Conservation (phyloP, 768 basidiomycete genomes). For the Trametes villosa region DNA sequence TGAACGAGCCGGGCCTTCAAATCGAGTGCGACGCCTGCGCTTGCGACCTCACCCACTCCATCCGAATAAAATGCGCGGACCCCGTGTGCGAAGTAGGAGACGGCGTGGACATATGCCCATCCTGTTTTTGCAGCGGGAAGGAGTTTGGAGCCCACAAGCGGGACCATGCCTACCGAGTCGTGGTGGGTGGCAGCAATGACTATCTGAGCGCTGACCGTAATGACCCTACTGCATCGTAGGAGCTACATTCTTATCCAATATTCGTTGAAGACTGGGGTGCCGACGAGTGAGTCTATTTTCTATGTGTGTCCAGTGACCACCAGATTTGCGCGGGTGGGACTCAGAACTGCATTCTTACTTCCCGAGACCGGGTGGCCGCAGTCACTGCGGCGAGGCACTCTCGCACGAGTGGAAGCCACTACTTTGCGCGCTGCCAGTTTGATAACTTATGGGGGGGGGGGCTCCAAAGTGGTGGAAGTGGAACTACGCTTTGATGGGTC, state of each 20-base stretch:
- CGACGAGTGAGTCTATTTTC: slow-evolving; percentile 93
- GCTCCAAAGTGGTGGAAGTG: too few relatives aligned
- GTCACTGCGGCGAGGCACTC: too few relatives aligned
- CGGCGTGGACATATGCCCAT: slow-evolving; percentile 91
- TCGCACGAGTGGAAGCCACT: too few relatives aligned
- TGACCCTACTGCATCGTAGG: slow-evolving; percentile 48
- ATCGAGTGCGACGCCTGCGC: slow-evolving; percentile 84
- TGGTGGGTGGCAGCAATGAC: slow-evolving; percentile 51
- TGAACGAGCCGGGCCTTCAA: slow-evolving; percentile 82
- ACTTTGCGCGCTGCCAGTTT: too few relatives aligned
- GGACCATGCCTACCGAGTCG: slow-evolving; percentile 88
- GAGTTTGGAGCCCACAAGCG: slow-evolving; percentile 86
- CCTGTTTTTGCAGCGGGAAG: slow-evolving; percentile 91
- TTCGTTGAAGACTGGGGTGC: slow-evolving; percentile 96
- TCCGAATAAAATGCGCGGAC: slow-evolving; percentile 95
- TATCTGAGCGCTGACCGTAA: neutral
- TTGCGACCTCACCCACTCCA: slow-evolving; percentile 92
- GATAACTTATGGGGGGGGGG: too few relatives aligned
- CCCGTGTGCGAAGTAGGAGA: slow-evolving; percentile 70
- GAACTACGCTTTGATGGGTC: too few relatives aligned
- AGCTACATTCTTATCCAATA: slow-evolving; percentile 95
- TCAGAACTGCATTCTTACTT: too few relatives aligned
- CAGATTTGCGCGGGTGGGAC: too few relatives aligned
- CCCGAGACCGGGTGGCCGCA: too few relatives aligned
- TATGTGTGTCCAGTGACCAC: too few relatives aligned